Percentiles rank a stretch among this genome's conserved stretches.
Evolutionary conservation across 192 early-diverging fungal genomes (phyloP).

Genomic region (Paraglomus brasilianum): DNA sequence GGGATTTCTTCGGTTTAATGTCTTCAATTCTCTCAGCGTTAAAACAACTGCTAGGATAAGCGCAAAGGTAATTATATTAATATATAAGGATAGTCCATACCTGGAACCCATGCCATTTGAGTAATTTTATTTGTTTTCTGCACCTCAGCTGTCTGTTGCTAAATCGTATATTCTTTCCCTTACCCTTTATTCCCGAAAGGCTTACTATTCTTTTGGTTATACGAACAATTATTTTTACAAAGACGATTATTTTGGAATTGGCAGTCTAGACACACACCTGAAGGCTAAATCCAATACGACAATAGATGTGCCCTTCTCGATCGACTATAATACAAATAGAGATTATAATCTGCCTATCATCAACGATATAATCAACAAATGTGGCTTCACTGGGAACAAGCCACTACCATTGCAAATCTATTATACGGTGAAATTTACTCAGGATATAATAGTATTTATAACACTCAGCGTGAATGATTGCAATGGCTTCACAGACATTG

Average conservation of each 20-base stretch:
- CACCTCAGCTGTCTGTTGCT: not conserved
- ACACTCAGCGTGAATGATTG: slow-evolving; percentile 42
- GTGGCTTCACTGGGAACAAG: slow-evolving; percentile 37
- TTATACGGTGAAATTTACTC: slow-evolving; percentile 49
- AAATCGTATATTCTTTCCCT: not conserved
- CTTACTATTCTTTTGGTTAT: not conserved
- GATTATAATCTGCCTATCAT: slow-evolving; percentile 39
- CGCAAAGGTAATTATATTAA: slow-evolving; percentile 11
- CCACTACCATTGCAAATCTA: slow-evolving; percentile 40
- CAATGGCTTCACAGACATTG: not conserved
- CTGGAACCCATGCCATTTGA: no score
- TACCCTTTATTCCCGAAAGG: not conserved
- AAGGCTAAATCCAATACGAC: slow-evolving; percentile 34
- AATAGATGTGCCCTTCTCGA: slow-evolving; percentile 46
- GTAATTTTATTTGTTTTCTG: not conserved
- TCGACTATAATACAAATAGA: slow-evolving; percentile 35
- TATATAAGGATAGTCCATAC: no score
- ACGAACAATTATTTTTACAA: slow-evolving; percentile 53
- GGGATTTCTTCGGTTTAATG: slow-evolving; percentile 7
- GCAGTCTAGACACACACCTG: slow-evolving; percentile 40
- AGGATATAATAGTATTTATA: slow-evolving; percentile 45
- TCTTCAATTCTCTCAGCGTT: slow-evolving; percentile 21
- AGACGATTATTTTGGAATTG: slow-evolving; percentile 44
- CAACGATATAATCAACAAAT: slow-evolving; percentile 39
- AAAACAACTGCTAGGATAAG: not conserved